Conservation (phyloP, 345 rosid species). For the Geranium rotundifolium region DNA sequence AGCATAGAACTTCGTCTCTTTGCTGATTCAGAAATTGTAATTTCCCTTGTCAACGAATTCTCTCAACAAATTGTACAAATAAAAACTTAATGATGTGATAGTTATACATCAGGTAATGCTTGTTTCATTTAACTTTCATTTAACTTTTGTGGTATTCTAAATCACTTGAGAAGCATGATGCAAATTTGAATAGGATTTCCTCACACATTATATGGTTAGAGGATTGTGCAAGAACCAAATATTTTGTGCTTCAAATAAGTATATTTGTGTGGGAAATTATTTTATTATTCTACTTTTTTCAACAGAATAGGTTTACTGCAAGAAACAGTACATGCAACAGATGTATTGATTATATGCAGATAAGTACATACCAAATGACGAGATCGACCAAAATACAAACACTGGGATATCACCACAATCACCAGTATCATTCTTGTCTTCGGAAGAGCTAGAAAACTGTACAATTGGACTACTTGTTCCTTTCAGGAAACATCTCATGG, state of each 20-base stretch:
- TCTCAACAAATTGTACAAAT: background rate
- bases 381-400: slow-evolving; percentile 45
- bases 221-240: too few species aligned
- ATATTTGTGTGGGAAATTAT: too few species aligned
- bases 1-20: background rate
- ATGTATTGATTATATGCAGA: background rate
- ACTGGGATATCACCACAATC: slow-evolving; percentile 72
- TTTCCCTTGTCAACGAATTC: background rate
- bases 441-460: slow-evolving; percentile 46
- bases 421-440: slow-evolving; percentile 44
- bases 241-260: too few species aligned
- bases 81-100: too few species aligned
- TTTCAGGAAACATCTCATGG: slow-evolving; percentile 59
- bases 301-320: background rate
- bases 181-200: too few species aligned
- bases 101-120: background rate
- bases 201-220: too few species aligned
- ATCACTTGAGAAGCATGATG: background rate
- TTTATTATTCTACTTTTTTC: background rate
- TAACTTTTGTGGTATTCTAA: background rate
- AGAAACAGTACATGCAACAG: background rate
- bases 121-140: too few species aligned
- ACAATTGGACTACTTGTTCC: slow-evolving; percentile 38
- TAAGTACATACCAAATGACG: slow-evolving; percentile 43
- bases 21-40: background rate